Conservation (phyloP, 208 protist genomes). For the Leishmania aethiopica region DNA sequence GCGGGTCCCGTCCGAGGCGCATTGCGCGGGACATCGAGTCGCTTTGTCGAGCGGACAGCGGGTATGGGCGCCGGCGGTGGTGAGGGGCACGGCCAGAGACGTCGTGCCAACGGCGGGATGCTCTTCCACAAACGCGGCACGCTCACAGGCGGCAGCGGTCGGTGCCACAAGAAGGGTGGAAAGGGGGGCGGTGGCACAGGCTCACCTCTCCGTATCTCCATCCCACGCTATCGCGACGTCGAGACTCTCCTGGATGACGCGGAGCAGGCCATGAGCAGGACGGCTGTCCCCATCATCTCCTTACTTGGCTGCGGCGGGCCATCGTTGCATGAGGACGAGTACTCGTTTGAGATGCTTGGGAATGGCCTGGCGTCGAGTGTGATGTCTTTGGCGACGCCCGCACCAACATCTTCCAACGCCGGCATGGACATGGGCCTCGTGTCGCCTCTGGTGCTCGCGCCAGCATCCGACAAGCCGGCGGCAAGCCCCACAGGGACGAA, state of each 20-base stretch:
- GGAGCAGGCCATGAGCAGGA: slow-evolving; percentile 12
- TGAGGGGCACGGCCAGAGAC: background rate
- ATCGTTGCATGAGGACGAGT: background rate
- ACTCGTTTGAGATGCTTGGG: background rate
- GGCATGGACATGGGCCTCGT: slow-evolving; percentile 4
- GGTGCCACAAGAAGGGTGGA: background rate
- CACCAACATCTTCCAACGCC: background rate
- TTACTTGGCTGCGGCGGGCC: slow-evolving; percentile 7
- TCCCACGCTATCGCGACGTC: slow-evolving; percentile 22
- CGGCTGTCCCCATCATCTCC: slow-evolving; percentile 21
- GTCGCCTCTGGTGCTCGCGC: background rate
- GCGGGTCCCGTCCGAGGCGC: background rate
- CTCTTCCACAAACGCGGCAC: slow-evolving; percentile 4
- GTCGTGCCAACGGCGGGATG: background rate
- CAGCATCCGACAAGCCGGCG: background rate
- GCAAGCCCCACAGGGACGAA: background rate
- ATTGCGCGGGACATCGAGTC: background rate
- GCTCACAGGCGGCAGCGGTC: background rate
- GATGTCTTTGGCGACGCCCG: slow-evolving; percentile 18
- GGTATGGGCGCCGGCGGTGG: background rate
- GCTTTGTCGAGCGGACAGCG: background rate
- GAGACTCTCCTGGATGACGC: slow-evolving; percentile 32
- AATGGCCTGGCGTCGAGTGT: slow-evolving; percentile 8
- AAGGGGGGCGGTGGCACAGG: background rate
- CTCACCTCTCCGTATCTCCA: background rate